Percentiles rank a stretch among this genome's conserved stretches.
phyloP scores from a whole-genome alignment of 1,139 yeast species.

The Yarrowia galli region DNA sequence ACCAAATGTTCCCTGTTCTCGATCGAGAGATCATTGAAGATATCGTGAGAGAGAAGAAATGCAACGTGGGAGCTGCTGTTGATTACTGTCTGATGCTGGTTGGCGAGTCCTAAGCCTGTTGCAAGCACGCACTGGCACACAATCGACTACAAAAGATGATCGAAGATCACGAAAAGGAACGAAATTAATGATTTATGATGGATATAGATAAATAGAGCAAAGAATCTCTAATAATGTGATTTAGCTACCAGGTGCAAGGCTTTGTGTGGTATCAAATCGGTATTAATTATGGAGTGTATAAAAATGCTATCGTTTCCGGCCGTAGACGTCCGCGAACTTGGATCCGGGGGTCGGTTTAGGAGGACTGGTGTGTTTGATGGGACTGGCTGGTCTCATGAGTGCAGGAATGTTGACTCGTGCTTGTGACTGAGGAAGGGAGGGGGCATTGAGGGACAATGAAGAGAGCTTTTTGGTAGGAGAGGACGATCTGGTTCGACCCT shows the following conservation, averaged over 20 bases:
- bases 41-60: constrained; percentile 70
- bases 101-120: constrained; percentile 17
- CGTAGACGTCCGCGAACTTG: constrained; percentile 33
- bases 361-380: constrained; percentile 33
- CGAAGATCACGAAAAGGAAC: background rate
- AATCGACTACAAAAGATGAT: background rate
- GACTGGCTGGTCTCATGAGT: constrained; percentile 35
- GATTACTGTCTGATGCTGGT: constrained; percentile 60
- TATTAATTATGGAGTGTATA: background rate
- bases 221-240: background rate
- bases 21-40: constrained; percentile 75
- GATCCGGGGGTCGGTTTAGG: constrained; percentile 39
- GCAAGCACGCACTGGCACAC: too few relatives aligned
- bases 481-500: background rate
- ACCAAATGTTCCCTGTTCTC: constrained; percentile 77
- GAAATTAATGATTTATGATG: constrained; percentile 25
- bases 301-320: constrained; percentile 19
- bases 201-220: constrained; percentile 30
- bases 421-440: constrained; percentile 21
- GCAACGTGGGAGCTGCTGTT: constrained; percentile 75
- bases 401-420: constrained; percentile 27
- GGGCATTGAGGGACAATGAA: constrained; percentile 5
- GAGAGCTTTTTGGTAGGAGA: constrained; percentile 26
- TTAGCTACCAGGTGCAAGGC: background rate
- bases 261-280: background rate